Evolutionary conservation across 2,329 filamentous ascomycete species (phyloP), one percentile per base, ranked within the genome.

Genomic region (Beauveria sp.): DNA sequence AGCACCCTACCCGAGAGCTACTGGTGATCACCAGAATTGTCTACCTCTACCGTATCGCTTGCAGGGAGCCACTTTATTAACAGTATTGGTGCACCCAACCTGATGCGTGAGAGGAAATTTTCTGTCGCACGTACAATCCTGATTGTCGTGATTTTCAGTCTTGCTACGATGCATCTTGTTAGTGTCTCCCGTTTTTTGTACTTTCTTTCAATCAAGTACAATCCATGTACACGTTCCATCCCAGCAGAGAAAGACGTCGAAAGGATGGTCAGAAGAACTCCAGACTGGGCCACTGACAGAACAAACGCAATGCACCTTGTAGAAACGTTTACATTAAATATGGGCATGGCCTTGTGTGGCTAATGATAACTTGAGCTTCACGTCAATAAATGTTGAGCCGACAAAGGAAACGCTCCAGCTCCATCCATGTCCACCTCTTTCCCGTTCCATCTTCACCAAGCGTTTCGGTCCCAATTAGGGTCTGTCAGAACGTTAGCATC

Each of bases 401-500:
- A 54, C 28, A 48, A 45, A 61, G n/a, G 16, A 24, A 50, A 58
- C 4, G 12, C 28, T 5, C 45, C 28, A 10, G 26, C n/a, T 16
- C 26, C 8, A 1, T 34, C 38, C 50, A 31, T 18, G 8, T 16
- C 26, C 40, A 34, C 38, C 48, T 51, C 56, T 40, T 28, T 40
- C 10, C 20, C 12, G 22, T 10, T 14, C 28, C 42, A 16, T n/a
- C 4, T 28, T 81, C 28, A 95, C 90, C 91, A 95, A 49, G 90
- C 89, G 77, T 93, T 93, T 65, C 90, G 86, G 78, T 96, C 92
- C 92, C 92, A 96, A 77, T 90, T 91, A 22, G 89, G 89, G 75
- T 92, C 88, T 91, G 55, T 18, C 34, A 42, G 43, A 31, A 62
- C 61, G 51, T 67, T 63, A 68, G 62, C 28, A 61, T 34, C 54